Evolutionary conservation across 2,329 filamentous ascomycete species (phyloP), one percentile per base, ranked within the genome.

Genomic region (Sporothrix humicola): DNA sequence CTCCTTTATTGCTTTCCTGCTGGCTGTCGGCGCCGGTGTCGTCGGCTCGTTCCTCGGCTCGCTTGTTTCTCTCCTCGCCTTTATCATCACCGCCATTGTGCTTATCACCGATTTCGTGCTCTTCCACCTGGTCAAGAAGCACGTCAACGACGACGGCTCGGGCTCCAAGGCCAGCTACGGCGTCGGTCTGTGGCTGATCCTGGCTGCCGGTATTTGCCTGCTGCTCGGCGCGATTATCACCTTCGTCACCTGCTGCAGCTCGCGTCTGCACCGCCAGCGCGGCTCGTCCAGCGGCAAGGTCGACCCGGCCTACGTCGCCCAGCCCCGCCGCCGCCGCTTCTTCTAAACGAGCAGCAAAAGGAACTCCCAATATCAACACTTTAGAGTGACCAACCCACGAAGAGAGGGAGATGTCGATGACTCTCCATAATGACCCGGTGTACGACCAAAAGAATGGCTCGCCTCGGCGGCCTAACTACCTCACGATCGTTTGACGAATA

Each of bases 241-340:
- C 73, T 86, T 92, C 77, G 82, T 91, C 76, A 88, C 88, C 7
- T 91, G 89, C 85, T 90, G 86, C 81, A 85, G 84, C 72, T 82
- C 84, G 9, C 82, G 87, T n/a, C 63, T 83, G 77, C 82, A 82
- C 77, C 81, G 81, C 37, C 48, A 48, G 56, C 81, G 82, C 75
- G 73, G 73, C 20, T 23, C 23, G 4, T 44, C 48, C 20, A 56
- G 73, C n/a, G 79, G 79, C 76, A 76, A 78, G 72, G 79, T 80
- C 65, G 77, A 78, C 66, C 79, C 79, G 71, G 26, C 23, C 56
- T 78, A 78, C 20, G 78, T 77, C 8, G 71, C 69, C 5, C 46
- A 74, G 2, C 23, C 75, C 56, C 75, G 76, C n/a, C 77, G 77
- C 59, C 75, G 77, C 31, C 72, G 76, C 37, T 78, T 74, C 69